A percentile compares a stretch with the other conserved stretches of the same genome.
Conservation (phyloP, 2,329 filamentous ascomycete genomes). For the Elsinoe batatas region DNA sequence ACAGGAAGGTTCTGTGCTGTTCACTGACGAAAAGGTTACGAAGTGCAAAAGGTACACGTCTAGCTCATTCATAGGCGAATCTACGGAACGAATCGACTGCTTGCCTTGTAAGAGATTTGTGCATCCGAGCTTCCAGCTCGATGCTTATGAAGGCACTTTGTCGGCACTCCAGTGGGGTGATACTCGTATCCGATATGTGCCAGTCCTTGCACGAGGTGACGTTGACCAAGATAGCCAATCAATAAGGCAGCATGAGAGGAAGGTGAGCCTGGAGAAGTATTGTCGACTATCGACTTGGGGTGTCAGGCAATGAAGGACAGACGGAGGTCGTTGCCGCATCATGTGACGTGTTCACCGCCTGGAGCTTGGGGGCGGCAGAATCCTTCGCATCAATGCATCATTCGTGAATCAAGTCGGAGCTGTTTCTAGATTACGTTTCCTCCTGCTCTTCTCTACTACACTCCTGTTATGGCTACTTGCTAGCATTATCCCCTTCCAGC, state of each 20-base stretch:
- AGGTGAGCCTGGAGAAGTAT: too few species aligned
- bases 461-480: background rate
- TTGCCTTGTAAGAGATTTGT: background rate
- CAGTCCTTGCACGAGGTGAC: too few species aligned
- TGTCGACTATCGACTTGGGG: too few species aligned
- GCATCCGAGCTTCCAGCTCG: background rate
- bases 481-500: background rate
- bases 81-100: background rate
- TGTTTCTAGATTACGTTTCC: too few species aligned
- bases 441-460: too few species aligned
- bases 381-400: background rate
- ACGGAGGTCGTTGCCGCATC: too few species aligned
- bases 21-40: background rate
- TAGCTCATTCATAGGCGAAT: background rate
- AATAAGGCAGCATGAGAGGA: too few species aligned
- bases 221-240: too few species aligned
- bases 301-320: too few species aligned
- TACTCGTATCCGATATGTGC: background rate
- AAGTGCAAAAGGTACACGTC: background rate
- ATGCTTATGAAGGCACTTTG: background rate
- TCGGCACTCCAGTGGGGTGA: background rate
- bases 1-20: background rate
- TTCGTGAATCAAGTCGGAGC: too few species aligned
- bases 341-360: constrained; percentile 1
- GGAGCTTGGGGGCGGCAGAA: background rate